Evolutionary conservation across 164 flowering plant genomes (phyloP).

Genomic region (Magnolia officinalis): DNA sequence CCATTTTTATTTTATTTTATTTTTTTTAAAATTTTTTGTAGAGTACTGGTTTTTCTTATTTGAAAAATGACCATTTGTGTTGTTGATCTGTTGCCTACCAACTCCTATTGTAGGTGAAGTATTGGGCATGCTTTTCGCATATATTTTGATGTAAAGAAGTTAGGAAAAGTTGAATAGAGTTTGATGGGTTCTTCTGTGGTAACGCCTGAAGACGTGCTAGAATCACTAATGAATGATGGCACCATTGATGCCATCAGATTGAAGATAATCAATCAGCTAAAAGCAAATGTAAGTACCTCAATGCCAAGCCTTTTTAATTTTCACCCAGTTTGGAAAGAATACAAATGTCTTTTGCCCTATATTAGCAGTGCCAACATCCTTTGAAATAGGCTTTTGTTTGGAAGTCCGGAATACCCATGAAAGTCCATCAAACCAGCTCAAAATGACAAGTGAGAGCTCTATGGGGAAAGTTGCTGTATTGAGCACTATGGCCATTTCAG

Average conservation of each 20-base stretch:
- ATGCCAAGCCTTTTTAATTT: too few species aligned
- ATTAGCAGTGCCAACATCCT: too few species aligned
- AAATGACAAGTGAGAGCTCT: neutral
- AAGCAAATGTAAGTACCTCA: slow-evolving; percentile 64
- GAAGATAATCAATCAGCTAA: slow-evolving; percentile 65
- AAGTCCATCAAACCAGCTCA: neutral
- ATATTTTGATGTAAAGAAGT: neutral
- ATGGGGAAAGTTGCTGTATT: neutral
- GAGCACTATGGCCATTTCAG: neutral
- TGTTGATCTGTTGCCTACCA: neutral
- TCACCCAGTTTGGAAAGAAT: neutral
- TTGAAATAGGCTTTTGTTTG: too few species aligned
- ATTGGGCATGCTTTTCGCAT: neutral
- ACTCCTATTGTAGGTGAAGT: slow-evolving; percentile 5
- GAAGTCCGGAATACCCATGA: neutral
- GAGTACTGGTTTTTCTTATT: too few species aligned
- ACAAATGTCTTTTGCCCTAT: neutral
- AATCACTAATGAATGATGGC: slow-evolving; percentile 90
- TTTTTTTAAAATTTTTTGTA: too few species aligned
- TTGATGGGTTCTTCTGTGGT: slow-evolving; percentile 50
- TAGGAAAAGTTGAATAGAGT: neutral
- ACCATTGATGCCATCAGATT: slow-evolving; percentile 64
- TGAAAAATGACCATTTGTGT: neutral
- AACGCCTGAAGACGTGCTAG: slow-evolving; percentile 89
- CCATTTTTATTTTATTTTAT: too few species aligned